Evolutionary conservation across 768 basidiomycete genomes (phyloP), one percentile per base, ranked within the genome.

Genomic region (Sporobolomyces roseus): DNA sequence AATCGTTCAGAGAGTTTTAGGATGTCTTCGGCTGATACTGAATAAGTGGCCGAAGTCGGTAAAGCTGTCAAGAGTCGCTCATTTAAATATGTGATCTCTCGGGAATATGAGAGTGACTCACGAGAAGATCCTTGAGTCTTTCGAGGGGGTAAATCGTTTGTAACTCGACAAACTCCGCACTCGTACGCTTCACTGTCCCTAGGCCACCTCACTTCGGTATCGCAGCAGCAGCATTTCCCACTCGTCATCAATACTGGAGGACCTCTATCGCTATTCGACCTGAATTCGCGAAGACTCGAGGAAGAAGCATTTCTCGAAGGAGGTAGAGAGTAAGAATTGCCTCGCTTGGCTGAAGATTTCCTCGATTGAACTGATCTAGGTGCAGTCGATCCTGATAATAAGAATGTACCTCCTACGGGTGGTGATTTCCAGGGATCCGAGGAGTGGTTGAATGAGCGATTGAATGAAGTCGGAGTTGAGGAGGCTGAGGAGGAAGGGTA

Each of bases 221-320:
- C 71, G n/a, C 71, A 72, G 38, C 59, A 62, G 29, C 10, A 46
- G 61, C 71, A 72, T 6, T 23, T 27, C 10, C 53, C 71, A 1
- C 60, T 46, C 0, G 23, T 61, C 13, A 60, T 32, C 3, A 63
- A 35, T 12, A 65, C 51, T 7, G 65, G 58, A 19, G 45, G 13
- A 8, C 56, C 41, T 38, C n/a, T n/a, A n/a, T n/a, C n/a, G n/a
- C n/a, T n/a, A n/a, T n/a, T n/a, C n/a, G n/a, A n/a, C n/a, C n/a
- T n/a, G n/a, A n/a, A n/a, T n/a, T n/a, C n/a, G n/a, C n/a, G n/a
- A n/a, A n/a, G 36, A 4, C 54, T 55, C 54, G 54, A 25, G 17
- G 10, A 53, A 21, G 58, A 51, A 4, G 64, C 17, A 4, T 17
- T 14, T 3, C 13, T 4, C 32, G 49, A 29, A n/a, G 55, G 54